phyloP scores from a whole-genome alignment of 2,329 filamentous ascomycete genomes.

The Xylaria sp. region DNA sequence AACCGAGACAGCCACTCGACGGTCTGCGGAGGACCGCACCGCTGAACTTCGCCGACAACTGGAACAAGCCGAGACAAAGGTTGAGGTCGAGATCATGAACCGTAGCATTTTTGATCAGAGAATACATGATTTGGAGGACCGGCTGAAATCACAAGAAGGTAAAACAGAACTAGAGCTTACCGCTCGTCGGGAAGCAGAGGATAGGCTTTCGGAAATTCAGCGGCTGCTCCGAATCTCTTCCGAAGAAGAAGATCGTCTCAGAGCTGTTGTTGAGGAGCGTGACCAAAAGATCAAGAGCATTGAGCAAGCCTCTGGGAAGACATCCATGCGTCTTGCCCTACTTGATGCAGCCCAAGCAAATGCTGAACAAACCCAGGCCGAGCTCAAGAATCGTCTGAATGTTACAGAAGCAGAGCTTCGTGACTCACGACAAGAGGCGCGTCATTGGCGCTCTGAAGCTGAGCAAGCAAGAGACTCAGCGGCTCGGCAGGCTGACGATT shows the following conservation, averaged over 20 bases:
- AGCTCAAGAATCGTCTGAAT: conserved; percentile 66
- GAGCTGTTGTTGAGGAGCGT: conserved; percentile 73
- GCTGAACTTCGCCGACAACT: conserved; percentile 65
- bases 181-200: conserved; percentile 73
- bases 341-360: conserved; percentile 74
- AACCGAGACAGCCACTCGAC: conserved; percentile 59
- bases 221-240: conserved; percentile 73
- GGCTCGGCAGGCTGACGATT: conserved; percentile 60
- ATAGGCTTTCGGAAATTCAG: conserved; percentile 77
- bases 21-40: conserved; percentile 63
- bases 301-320: conserved; percentile 66
- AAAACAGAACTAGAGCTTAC: conserved; percentile 72
- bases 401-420: conserved; percentile 64
- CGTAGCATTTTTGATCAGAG: conserved; percentile 68
- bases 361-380: conserved; percentile 62
- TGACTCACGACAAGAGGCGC: conserved; percentile 64
- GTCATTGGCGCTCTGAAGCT: conserved; percentile 70
- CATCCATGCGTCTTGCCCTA: conserved; percentile 69
- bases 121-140: conserved; percentile 74
- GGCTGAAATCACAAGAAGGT: conserved; percentile 70
- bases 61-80: conserved; percentile 66
- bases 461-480: conserved; percentile 65
- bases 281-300: conserved; percentile 71
- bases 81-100: conserved; percentile 70
- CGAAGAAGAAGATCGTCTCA: conserved; percentile 76